Conservation (phyloP, 306 rosid genomes). For the Hippophae tibetana region DNA sequence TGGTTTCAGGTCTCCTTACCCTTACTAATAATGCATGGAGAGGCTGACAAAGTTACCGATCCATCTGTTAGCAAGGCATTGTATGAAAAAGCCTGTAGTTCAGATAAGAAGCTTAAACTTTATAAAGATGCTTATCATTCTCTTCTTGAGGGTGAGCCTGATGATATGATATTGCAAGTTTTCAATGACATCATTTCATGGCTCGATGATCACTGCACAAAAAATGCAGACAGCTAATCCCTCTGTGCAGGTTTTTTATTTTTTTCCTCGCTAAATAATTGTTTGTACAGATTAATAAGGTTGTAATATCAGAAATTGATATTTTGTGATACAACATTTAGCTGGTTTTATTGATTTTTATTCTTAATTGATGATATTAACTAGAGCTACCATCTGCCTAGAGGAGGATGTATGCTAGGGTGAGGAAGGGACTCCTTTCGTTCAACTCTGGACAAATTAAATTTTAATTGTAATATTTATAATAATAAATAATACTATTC, state of each 20-base stretch:
- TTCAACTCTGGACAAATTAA: no score
- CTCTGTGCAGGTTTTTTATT: neutral
- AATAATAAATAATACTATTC: no score
- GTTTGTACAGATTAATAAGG: no score
- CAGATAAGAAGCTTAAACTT: constrained; percentile 69
- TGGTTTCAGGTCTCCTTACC: constrained; percentile 68
- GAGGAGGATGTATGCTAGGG: no score
- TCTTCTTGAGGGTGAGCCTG: constrained; percentile 94
- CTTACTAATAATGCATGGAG: constrained; percentile 76
- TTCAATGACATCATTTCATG: constrained; percentile 61
- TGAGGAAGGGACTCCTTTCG: no score
- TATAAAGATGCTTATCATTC: constrained; percentile 71
- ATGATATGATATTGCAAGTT: constrained; percentile 50
- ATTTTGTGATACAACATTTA: no score
- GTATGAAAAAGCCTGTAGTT: constrained; percentile 61
- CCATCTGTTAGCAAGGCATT: constrained; percentile 82
- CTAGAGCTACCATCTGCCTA: no score
- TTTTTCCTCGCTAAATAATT: no score
- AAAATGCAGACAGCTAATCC: constrained; percentile 8
- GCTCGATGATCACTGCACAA: constrained; percentile 51
- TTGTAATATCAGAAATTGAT: no score
- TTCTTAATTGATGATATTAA: no score
- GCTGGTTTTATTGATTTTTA: no score
- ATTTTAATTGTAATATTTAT: no score
- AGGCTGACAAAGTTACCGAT: constrained; percentile 79